phyloP scores from a whole-genome alignment of 257 asterid species.

The Ehretia macrophylla region DNA sequence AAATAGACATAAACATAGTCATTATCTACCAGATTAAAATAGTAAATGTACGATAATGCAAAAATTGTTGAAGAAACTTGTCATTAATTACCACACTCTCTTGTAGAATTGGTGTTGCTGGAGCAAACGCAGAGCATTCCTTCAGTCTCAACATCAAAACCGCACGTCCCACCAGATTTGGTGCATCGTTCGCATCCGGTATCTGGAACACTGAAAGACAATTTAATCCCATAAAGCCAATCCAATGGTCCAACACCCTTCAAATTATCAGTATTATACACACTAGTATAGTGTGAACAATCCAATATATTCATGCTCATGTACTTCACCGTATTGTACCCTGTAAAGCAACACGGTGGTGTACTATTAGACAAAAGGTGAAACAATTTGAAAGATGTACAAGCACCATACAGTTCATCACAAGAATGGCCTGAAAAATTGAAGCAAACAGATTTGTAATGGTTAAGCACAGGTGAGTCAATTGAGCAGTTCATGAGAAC shows the following conservation, averaged over 20 bases:
- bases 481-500: constrained; percentile 74
- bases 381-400: constrained; percentile 76
- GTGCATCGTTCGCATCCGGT: constrained; percentile 65
- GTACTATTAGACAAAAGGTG: constrained; percentile 37
- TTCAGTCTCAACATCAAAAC: constrained; percentile 80
- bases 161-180: constrained; percentile 72
- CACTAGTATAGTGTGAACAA: constrained; percentile 80
- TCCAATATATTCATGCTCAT: constrained; percentile 90
- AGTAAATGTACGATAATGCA: too few species aligned
- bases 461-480: constrained; percentile 86
- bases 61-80: neutral
- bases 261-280: constrained; percentile 59
- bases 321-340: constrained; percentile 60
- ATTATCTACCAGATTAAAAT: neutral
- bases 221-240: constrained; percentile 79
- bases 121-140: constrained; percentile 71
- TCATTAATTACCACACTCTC: constrained; percentile 54
- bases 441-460: constrained; percentile 62
- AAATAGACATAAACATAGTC: neutral
- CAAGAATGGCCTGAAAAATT: constrained; percentile 81
- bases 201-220: constrained; percentile 57
- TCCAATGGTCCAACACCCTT: constrained; percentile 66
- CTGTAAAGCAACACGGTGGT: constrained; percentile 85
- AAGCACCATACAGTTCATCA: constrained; percentile 65
- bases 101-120: constrained; percentile 45